These are phyloP conservation scores for Acanthamoeba divionensis DNA, from an alignment of 208 protist species.

Conservation along the genomic window DNA sequence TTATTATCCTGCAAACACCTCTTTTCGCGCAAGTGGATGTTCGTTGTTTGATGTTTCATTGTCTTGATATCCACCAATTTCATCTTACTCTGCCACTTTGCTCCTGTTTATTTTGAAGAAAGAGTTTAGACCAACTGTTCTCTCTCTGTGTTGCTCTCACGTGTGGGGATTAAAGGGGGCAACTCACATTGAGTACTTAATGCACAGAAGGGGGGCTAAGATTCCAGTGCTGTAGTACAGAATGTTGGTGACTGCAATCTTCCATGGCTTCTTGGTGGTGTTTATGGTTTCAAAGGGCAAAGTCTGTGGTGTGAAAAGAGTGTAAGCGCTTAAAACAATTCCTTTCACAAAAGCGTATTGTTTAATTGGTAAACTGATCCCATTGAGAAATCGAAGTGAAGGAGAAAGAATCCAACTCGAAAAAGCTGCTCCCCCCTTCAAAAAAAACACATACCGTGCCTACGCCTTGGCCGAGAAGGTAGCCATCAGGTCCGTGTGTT, in stretches of 20 bases:
- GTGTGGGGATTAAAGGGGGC: not conserved
- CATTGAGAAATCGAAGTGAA: too few species aligned
- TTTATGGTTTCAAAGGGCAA: not conserved
- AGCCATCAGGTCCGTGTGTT: conserved; percentile 4
- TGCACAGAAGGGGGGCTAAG: not conserved
- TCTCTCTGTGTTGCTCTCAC: too few species aligned
- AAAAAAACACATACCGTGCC: not conserved
- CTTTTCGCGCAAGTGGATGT: too few species aligned
- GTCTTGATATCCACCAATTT: too few species aligned
- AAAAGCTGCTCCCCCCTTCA: too few species aligned
- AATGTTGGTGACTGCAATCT: not conserved
- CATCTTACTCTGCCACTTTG: too few species aligned
- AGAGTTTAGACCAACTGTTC: too few species aligned
- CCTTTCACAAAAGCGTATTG: not conserved
- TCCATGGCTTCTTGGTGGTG: not conserved
- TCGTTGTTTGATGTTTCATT: too few species aligned
- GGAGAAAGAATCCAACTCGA: too few species aligned
- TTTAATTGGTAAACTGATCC: too few species aligned
- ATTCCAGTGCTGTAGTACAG: not conserved
- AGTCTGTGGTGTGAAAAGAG: not conserved
- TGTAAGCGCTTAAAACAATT: not conserved
- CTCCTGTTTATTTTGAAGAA: too few species aligned
- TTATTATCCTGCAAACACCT: too few species aligned
- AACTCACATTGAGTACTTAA: not conserved
- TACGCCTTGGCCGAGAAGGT: not conserved